Base-by-base conservation (phyloP, 1,284 basidiomycete species). In the Moesziomyces sp. region DNA sequence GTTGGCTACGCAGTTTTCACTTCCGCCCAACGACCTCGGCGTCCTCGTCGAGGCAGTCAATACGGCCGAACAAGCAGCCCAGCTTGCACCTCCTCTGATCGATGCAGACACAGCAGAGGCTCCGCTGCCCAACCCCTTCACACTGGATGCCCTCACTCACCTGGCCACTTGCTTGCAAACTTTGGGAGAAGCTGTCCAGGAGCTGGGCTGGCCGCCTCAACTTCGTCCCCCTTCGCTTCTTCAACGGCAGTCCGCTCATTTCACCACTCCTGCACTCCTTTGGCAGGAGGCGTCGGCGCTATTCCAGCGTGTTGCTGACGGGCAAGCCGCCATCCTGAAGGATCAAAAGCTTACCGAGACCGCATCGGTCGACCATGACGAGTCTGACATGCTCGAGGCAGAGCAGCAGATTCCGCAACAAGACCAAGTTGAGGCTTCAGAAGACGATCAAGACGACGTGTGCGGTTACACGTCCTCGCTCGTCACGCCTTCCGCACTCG, bases 401-500 rank as follows among this genome's bases (percentile, higher is more conserved):
- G 43, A 44, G 43, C n/a, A 7, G n/a, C n/a, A 21, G 0, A 14
- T 5, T 14, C 10, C 43, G 9, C 10, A 8, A 16, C n/a, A 43
- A 5, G 23, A n/a, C 18, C 9, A 18, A 24, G 3, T 5, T 23
- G 38, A 26, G 3, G 11, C 35, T 24, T 14, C 40, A 14, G 35
- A 38, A 18, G 35, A 16, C 18, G 14, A 52, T 18, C 48, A 34
- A 26, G 52, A 49, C 3, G 62, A 51, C 16, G 50, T 74, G 5
- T 75, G 58, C 45, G 73, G 70, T 7, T 78, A 76, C 42, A 76
- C 76, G 1, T 69, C 76, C 4, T 76, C 74, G 19, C 59, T 78
- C 2, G 69, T 76, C 34, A 78, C 74, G 16, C 65, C 74, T 6
- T 49, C 58, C 24, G 62, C 76, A 38, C 43, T 71, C 18, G 49